phyloP scores from a whole-genome alignment of 495 filamentous ascomycete genomes.

The Aspergillus sclerotioniger region DNA sequence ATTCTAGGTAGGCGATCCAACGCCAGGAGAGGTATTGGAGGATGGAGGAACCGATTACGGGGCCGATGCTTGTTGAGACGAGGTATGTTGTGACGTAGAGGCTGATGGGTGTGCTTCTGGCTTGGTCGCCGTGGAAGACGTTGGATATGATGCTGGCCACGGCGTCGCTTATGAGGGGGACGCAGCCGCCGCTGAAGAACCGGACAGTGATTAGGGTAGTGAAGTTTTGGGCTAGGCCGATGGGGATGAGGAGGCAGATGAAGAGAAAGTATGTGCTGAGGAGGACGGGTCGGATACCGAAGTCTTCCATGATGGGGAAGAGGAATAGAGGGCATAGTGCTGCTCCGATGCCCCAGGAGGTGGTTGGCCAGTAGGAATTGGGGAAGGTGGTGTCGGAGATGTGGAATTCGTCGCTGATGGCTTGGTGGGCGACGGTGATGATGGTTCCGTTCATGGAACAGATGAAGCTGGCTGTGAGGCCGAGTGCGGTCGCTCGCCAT shows the following conservation, averaged over 20 bases:
- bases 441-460: constrained; percentile 44
- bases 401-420: constrained; percentile 39
- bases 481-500: constrained; percentile 28
- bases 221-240: constrained; percentile 50
- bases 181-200: constrained; percentile 49
- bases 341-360: constrained; percentile 50
- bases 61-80: constrained; percentile 45
- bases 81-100: constrained; percentile 44
- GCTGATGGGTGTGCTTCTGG: constrained; percentile 42
- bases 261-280: constrained; percentile 43
- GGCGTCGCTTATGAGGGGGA: constrained; percentile 42
- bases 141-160: constrained; percentile 46
- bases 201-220: constrained; percentile 47
- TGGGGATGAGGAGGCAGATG: constrained; percentile 45
- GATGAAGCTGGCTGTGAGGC: constrained; percentile 30
- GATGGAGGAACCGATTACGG: constrained; percentile 45
- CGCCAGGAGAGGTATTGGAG: constrained; percentile 41
- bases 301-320: constrained; percentile 53
- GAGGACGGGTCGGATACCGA: constrained; percentile 46
- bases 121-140: constrained; percentile 39
- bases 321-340: constrained; percentile 43
- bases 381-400: constrained; percentile 49
- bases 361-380: constrained; percentile 50
- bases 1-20: constrained; percentile 51
- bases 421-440: constrained; percentile 39